Evolutionary conservation across 768 basidiomycete genomes (phyloP), one percentile per base, ranked within the genome.

Genomic region (Amanita pallidorosea): DNA sequence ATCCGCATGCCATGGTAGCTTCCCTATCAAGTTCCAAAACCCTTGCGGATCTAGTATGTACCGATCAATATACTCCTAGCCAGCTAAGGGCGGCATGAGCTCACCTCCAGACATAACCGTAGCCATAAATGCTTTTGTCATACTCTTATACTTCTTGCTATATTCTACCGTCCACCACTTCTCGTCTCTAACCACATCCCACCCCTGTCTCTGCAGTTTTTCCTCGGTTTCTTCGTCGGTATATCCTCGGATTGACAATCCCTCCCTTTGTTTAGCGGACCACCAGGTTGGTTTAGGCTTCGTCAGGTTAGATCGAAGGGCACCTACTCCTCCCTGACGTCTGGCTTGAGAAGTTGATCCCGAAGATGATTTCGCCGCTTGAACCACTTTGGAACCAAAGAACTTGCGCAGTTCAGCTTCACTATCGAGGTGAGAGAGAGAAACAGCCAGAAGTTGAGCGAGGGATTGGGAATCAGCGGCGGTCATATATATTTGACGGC

Each of bases 141-240:
- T 75, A 20, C 84, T 83, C 58, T 83, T 86, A 66, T 96, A 99
- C 50, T 77, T 78, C 57, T 81, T 84, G 58, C 82, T 82, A 58
- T 93, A 96, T 58, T 88, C 87, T 31, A 89, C 83, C 0, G 89
- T 89, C 83, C 86, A 96, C 81, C 89, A 88, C 56, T 75, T 84
- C 61, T 94, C 95, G 2, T 76, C 77, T 46, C 23, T 17, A 18
- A 31, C 45, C 5, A 9, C 27, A 27, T 47, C 36, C 63, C 73
- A 65, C 33, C 59, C 65, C 56, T 73, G 66, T 2, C 70, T 64
- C 31, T 56, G 58, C n/a, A 62, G 58, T 64, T 75, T 80, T 41
- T 56, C 68, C 11, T 60, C 47, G 0, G 73, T 53, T 57, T 92
- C 89, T 1, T 75, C 75, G 0, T 75, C 67, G 0, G 73, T 73